These are phyloP conservation scores for Fusarium nanum DNA, from an alignment of 2,329 filamentous ascomycete species.

Conservation along the genomic window DNA sequence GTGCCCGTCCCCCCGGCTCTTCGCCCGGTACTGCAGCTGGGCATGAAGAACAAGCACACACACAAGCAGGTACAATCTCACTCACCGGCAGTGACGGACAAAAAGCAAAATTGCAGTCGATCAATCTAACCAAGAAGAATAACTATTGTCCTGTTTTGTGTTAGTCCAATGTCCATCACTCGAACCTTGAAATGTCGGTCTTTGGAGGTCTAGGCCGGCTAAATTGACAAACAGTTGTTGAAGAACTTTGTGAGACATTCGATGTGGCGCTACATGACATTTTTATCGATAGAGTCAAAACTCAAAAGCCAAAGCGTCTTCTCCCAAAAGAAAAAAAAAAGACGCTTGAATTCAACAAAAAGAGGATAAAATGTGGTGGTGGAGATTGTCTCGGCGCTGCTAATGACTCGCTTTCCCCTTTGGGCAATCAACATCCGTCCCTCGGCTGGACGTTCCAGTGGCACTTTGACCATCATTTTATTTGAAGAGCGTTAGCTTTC, in stretches of 20 bases:
- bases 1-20: not conserved
- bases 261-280: conserved; percentile 10
- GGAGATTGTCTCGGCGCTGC: conserved; percentile 16
- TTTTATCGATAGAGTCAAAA: not conserved
- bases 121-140: not conserved
- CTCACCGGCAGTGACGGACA: not conserved
- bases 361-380: not conserved
- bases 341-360: not conserved
- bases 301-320: not conserved
- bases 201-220: not conserved
- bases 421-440: conserved; percentile 16
- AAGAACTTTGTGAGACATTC: conserved; percentile 1
- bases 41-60: not conserved
- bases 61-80: not conserved
- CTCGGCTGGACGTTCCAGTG: conserved; percentile 2
- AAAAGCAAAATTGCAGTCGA: not conserved
- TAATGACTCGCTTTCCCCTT: conserved; percentile 8
- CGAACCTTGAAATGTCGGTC: not conserved
- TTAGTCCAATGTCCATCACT: not conserved
- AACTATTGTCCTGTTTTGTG: not conserved
- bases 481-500: not conserved
- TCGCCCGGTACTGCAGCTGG: not conserved
- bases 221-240: not conserved
- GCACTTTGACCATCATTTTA: not conserved
- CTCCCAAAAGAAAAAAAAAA: not conserved